A percentile compares a stretch with the other conserved stretches of the same genome.
Evolutionary conservation across 371 early-diverging fungal genomes (phyloP).

Genomic region (Rhizopus stolonifer): DNA sequence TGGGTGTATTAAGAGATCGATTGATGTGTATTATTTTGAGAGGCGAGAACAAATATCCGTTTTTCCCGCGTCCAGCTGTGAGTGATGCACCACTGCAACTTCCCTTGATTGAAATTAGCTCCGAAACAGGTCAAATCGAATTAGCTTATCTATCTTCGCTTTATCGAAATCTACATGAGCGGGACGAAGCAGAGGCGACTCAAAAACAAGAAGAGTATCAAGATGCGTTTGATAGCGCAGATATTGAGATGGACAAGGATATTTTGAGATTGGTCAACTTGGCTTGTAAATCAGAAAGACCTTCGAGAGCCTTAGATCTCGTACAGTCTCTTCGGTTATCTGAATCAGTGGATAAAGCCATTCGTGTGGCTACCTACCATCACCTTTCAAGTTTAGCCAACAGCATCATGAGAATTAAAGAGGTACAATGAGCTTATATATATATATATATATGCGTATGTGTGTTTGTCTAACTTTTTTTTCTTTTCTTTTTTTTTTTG

Average conservation of each 20-base stretch:
- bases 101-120: constrained; percentile 53
- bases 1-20: constrained; percentile 63
- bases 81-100: constrained; percentile 71
- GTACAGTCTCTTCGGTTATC: constrained; percentile 55
- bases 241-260: constrained; percentile 77
- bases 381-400: constrained; percentile 71
- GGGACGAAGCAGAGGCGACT: constrained; percentile 52
- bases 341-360: constrained; percentile 74
- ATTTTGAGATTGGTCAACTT: constrained; percentile 71
- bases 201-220: constrained; percentile 40
- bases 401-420: constrained; percentile 73
- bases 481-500: background rate
- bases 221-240: constrained; percentile 38
- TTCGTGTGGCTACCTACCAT: constrained; percentile 75
- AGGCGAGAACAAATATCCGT: constrained; percentile 57
- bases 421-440: too few relatives aligned
- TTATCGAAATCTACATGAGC: constrained; percentile 48
- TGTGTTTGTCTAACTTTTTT: background rate
- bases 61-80: constrained; percentile 74
- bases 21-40: constrained; percentile 68
- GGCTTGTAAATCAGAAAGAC: constrained; percentile 72
- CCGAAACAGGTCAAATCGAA: constrained; percentile 57
- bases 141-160: constrained; percentile 52
- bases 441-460: too few relatives aligned
- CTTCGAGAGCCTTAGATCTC: constrained; percentile 78